phyloP scores from a whole-genome alignment of 2,329 filamentous ascomycete genomes.

The Monilinia polystroma region DNA sequence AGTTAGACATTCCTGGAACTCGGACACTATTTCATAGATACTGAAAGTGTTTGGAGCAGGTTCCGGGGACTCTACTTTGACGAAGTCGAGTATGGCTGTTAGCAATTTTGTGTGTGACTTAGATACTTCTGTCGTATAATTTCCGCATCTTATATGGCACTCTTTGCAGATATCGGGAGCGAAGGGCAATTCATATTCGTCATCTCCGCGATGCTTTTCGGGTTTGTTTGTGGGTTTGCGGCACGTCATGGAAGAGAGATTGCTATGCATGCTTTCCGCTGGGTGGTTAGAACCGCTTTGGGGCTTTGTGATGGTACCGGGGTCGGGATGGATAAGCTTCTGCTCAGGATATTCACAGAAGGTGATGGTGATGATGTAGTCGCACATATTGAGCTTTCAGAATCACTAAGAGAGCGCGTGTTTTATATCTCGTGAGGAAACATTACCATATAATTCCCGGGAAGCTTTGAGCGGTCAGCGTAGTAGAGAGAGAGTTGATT shows the following conservation, averaged over 20 bases:
- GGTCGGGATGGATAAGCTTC: neutral
- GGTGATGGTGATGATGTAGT: neutral
- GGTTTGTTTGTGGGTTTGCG: neutral
- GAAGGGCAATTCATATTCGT: neutral
- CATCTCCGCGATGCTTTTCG: neutral
- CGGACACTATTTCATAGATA: neutral
- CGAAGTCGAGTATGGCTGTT: neutral
- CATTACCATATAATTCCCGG: neutral
- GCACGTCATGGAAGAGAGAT: neutral
- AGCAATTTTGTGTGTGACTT: neutral
- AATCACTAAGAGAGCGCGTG: neutral
- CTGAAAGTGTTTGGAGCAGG: too few relatives aligned
- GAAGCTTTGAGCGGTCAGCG: neutral
- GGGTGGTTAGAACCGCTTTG: neutral
- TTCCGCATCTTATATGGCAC: neutral
- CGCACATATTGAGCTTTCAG: neutral
- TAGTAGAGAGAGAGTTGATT: neutral
- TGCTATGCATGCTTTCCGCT: neutral
- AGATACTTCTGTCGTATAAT: neutral
- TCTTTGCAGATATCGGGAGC: neutral
- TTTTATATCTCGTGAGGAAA: neutral
- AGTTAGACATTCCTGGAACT: neutral
- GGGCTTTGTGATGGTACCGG: neutral
- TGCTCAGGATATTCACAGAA: neutral
- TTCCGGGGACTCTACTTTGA: neutral